phyloP scores from a whole-genome alignment of 345 rosid species.

The Chamaenerion angustifolium region DNA sequence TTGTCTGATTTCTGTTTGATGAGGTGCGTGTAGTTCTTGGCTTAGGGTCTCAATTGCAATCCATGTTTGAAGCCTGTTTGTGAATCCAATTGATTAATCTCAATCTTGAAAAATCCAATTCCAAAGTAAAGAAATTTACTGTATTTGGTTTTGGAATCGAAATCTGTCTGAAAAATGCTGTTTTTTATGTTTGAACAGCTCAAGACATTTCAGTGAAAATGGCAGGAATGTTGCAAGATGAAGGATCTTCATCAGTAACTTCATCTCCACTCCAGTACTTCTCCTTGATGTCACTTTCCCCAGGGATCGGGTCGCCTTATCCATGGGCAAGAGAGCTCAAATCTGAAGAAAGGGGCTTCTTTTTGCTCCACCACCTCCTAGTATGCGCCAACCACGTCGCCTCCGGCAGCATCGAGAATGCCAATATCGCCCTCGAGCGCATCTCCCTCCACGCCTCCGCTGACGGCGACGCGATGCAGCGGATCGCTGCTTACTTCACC shows the following conservation, averaged over 20 bases:
- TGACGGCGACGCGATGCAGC: conserved; percentile 59
- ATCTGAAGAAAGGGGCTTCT: conserved; percentile 60
- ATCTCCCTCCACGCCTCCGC: conserved; percentile 58
- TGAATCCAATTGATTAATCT: too few relatives aligned
- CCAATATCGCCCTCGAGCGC: conserved; percentile 43
- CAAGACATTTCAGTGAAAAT: conserved; percentile 6
- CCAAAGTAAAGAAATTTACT: too few relatives aligned
- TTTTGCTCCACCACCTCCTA: conserved; percentile 38
- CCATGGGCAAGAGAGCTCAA: conserved; percentile 45
- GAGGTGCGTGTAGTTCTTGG: too few relatives aligned
- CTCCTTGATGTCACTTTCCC: conserved; percentile 44
- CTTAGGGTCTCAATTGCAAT: too few relatives aligned
- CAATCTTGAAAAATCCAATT: too few relatives aligned
- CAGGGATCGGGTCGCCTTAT: conserved; percentile 45
- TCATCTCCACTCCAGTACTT: conserved; percentile 43
- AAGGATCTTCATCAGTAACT: conserved; percentile 38
- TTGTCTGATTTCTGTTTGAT: too few relatives aligned
- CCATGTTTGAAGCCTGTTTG: too few relatives aligned
- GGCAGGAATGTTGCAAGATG: conserved; percentile 44
- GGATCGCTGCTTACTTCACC: conserved; percentile 64
- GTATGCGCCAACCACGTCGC: conserved; percentile 56
- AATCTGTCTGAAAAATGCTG: too few relatives aligned
- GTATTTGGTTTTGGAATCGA: too few relatives aligned
- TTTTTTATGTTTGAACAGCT: too few relatives aligned
- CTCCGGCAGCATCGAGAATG: conserved; percentile 46